These are phyloP conservation scores for Cornus florida DNA, from an alignment of 148 eudicot genomes.

Conservation along the genomic window DNA sequence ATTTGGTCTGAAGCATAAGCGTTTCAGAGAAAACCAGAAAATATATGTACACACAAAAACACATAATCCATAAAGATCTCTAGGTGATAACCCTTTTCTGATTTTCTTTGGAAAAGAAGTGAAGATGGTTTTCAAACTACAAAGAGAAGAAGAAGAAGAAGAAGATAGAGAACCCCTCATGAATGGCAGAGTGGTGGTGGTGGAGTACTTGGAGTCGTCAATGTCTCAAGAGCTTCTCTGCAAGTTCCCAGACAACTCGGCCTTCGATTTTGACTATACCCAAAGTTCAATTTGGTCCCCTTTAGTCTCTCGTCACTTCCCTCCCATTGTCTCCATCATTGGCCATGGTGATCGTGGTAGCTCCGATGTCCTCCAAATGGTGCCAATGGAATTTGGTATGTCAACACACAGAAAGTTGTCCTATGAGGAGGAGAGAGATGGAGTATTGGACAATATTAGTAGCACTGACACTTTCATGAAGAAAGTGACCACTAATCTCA, in stretches of 20 bases:
- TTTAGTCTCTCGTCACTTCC: conserved; percentile 40
- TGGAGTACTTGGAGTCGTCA: conserved; percentile 47
- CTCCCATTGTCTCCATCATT: conserved; percentile 14
- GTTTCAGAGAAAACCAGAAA: too few species aligned
- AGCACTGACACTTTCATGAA: neutral
- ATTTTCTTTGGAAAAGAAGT: too few species aligned
- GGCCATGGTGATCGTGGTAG: neutral
- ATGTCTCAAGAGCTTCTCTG: conserved; percentile 49
- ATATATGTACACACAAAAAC: too few species aligned
- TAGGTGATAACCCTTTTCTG: too few species aligned
- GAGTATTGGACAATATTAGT: neutral
- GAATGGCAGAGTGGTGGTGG: conserved; percentile 33
- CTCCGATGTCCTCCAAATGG: neutral
- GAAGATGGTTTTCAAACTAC: too few species aligned
- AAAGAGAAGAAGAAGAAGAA: neutral
- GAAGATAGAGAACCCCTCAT: conserved; percentile 16
- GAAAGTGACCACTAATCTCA: conserved; percentile 13
- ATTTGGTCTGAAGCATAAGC: too few species aligned
- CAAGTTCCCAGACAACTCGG: conserved; percentile 71
- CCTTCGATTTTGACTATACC: conserved; percentile 73
- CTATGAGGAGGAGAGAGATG: conserved; percentile 23
- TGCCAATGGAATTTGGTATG: too few species aligned
- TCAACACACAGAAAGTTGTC: conserved; percentile 27
- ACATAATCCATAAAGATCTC: too few species aligned
- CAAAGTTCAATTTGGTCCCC: conserved; percentile 92